phyloP scores from a whole-genome alignment of 2,329 filamentous ascomycete genomes.

The Helminthosporium solani region DNA sequence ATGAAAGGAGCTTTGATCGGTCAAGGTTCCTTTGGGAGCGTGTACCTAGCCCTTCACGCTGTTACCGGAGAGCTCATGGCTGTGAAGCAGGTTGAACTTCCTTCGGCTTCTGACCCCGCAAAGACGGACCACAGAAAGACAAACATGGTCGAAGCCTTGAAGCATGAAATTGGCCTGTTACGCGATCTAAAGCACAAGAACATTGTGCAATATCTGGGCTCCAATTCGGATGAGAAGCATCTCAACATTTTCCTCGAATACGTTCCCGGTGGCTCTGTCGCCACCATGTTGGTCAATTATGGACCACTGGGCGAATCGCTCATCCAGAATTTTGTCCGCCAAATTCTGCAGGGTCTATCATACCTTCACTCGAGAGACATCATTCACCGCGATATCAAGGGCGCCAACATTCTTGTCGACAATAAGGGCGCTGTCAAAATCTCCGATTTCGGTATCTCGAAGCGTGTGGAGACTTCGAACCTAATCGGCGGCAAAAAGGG shows the following conservation, averaged over 20 bases:
- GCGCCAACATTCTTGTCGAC: conserved; percentile 96
- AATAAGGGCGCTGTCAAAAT: conserved; percentile 99
- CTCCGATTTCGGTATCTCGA: conserved; percentile 97
- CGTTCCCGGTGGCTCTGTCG: conserved; percentile 93
- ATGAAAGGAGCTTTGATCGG: conserved; percentile 99
- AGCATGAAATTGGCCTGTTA: conserved; percentile 91
- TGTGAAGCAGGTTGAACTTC: conserved; percentile 96
- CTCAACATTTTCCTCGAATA: conserved; percentile 99
- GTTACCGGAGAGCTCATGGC: conserved; percentile 97
- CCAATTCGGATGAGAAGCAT: conserved; percentile 83
- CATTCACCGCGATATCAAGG: conserved; percentile 98
- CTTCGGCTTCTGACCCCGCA: conserved; percentile 72
- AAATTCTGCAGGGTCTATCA: conserved; percentile 88
- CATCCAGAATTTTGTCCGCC: conserved; percentile 92
- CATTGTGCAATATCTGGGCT: conserved; percentile 97
- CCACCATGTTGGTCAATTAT: conserved; percentile 98
- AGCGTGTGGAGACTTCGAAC: conserved; percentile 91
- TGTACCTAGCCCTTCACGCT: conserved; percentile 91
- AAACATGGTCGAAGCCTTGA: conserved; percentile 95
- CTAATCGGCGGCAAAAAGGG: conserved; percentile 57
- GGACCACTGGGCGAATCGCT: conserved; percentile 90
- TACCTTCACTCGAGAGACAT: conserved; percentile 95
- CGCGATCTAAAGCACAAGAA: conserved; percentile 94
- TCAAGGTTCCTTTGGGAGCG: conserved; percentile 92
- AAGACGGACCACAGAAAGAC: conserved; percentile 85